phyloP scores from a whole-genome alignment of 331 rosid genomes.

The Spiraea crenata region DNA sequence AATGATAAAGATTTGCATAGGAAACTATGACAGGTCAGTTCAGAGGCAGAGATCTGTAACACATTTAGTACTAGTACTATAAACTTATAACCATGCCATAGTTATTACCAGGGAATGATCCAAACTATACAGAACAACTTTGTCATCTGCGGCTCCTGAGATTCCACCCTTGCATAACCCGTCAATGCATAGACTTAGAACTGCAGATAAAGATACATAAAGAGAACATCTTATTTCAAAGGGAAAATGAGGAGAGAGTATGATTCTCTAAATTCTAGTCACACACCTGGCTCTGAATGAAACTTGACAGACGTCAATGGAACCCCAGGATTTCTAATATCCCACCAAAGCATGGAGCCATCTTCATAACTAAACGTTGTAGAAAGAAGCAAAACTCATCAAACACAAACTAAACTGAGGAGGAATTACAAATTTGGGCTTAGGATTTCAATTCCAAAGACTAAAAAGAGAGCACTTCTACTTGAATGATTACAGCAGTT shows the following conservation, averaged over 20 bases:
- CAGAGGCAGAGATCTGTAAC: conserved; percentile 7
- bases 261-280: conserved; percentile 15
- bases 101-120: conserved; percentile 87
- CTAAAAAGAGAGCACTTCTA: conserved; percentile 6
- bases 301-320: conserved; percentile 74
- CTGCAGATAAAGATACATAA: conserved; percentile 42
- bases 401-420: background rate
- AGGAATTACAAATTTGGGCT: conserved; percentile 5
- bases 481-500: background rate
- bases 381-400: conserved; percentile 15
- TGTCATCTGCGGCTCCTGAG: conserved; percentile 92
- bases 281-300: conserved; percentile 85
- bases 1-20: background rate
- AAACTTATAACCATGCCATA: conserved; percentile 2
- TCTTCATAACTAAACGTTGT: conserved; percentile 70
- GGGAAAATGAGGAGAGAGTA: conserved; percentile 6
- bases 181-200: conserved; percentile 68
- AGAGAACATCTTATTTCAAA: conserved; percentile 6
- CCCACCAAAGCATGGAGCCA: conserved; percentile 99
- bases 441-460: conserved; percentile 7
- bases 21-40: conserved; percentile 7
- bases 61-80: background rate
- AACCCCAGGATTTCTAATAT: conserved; percentile 61
- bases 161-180: conserved; percentile 78
- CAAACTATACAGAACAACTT: conserved; percentile 65